Conservation (phyloP, 2,329 filamentous ascomycete genomes). For the Xenosphaeropsis pyriputrescens region DNA sequence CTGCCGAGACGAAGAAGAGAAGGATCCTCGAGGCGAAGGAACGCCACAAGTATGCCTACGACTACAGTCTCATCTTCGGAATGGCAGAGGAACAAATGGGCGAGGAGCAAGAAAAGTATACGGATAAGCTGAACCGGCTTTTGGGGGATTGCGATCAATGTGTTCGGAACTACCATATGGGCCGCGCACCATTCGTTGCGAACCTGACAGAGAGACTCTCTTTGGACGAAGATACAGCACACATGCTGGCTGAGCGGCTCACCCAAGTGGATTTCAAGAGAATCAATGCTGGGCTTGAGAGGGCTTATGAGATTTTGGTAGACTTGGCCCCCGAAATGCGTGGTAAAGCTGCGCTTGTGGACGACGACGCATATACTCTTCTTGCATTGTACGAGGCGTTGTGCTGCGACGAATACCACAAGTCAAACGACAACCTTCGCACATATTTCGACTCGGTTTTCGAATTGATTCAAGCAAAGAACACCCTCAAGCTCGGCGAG, state of each 20-base stretch:
- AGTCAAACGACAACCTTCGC: conserved; percentile 18
- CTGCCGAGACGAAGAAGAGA: conserved; percentile 31
- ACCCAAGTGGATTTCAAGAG: conserved; percentile 45
- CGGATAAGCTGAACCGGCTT: conserved; percentile 36
- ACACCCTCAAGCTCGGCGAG: conserved; percentile 59
- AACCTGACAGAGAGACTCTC: conserved; percentile 41
- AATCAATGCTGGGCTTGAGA: conserved; percentile 43
- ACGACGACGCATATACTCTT: conserved; percentile 39
- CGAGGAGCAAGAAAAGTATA: conserved; percentile 34
- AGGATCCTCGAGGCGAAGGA: conserved; percentile 38
- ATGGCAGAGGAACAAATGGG: conserved; percentile 44
- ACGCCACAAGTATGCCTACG: conserved; percentile 48
- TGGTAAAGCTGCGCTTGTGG: conserved; percentile 12
- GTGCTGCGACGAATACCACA: conserved; percentile 69
- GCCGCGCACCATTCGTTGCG: conserved; percentile 46
- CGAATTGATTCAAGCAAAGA: conserved; percentile 62
- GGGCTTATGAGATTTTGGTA: conserved; percentile 36
- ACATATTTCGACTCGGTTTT: conserved; percentile 67
- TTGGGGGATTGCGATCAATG: conserved; percentile 55
- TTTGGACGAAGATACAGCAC: conserved; percentile 31
- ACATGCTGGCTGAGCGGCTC: conserved; percentile 37
- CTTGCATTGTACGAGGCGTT: conserved; percentile 79
- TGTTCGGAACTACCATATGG: conserved; percentile 60
- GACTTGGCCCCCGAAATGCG: conserved; percentile 10
- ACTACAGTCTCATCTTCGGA: conserved; percentile 54